Percentiles rank a stretch among this genome's conserved stretches.
Conservation (phyloP, 371 early-diverging fungal genomes). For the Amoeboaphelidium protococcarum region DNA sequence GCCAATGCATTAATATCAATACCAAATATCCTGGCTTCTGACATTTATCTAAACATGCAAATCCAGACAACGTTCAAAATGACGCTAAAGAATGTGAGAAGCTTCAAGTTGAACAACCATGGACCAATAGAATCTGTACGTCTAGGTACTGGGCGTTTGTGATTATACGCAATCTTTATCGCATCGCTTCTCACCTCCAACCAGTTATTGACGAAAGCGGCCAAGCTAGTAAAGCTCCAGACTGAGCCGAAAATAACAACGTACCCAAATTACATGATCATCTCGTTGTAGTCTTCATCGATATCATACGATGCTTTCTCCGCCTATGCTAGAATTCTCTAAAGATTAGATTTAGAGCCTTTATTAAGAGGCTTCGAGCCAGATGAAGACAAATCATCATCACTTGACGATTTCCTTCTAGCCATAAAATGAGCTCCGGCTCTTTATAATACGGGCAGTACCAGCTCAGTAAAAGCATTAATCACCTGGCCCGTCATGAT, state of each 20-base stretch:
- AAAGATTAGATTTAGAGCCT: background rate
- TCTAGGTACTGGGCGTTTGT: conserved; percentile 40
- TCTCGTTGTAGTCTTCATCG: conserved; percentile 66
- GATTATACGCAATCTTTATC: conserved; percentile 33
- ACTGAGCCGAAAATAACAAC: conserved; percentile 56
- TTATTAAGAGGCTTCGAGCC: background rate
- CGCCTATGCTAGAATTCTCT: too few species aligned
- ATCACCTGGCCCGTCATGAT: background rate
- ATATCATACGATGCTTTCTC: conserved; percentile 27
- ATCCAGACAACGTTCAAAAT: background rate
- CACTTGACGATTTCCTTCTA: background rate
- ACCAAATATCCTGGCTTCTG: too few species aligned
- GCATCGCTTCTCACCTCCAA: conserved; percentile 66
- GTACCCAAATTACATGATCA: conserved; percentile 66
- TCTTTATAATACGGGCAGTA: background rate
- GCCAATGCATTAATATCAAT: too few species aligned
- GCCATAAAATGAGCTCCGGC: background rate
- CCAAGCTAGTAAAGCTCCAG: conserved; percentile 53
- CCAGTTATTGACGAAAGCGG: conserved; percentile 57
- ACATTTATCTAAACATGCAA: background rate
- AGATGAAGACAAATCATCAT: background rate
- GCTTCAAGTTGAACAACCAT: conserved; percentile 18
- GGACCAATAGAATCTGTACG: conserved; percentile 59
- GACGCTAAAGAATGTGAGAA: background rate
- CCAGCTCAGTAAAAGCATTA: background rate